Percentiles rank a stretch among this genome's conserved stretches.
Evolutionary conservation across 148 eudicot genomes (phyloP).

Genomic region (Rheum nobile): DNA sequence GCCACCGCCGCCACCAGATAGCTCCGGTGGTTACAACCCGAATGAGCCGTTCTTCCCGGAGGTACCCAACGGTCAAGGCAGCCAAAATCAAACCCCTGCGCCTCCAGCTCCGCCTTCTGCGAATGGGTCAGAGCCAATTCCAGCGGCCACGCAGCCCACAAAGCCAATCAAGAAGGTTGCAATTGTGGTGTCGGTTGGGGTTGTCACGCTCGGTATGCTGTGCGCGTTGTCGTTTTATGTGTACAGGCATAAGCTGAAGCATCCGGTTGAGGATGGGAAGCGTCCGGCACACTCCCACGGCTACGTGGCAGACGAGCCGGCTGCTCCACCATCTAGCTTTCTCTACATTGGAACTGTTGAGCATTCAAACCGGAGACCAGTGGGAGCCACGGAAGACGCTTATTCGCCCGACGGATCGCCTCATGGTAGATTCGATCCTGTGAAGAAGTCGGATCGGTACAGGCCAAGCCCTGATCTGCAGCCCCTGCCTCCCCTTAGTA

Average conservation of each 20-base stretch:
- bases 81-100: background rate
- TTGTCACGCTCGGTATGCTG: conserved; percentile 67
- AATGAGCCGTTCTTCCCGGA: conserved; percentile 91
- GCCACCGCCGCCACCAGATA: background rate
- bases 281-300: background rate
- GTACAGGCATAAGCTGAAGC: conserved; percentile 47
- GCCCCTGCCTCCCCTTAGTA: conserved; percentile 8
- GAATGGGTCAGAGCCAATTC: conserved; percentile 18
- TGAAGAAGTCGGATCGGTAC: conserved; percentile 4
- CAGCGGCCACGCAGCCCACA: conserved; percentile 34
- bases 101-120: conserved; percentile 9
- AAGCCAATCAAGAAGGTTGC: conserved; percentile 67
- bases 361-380: conserved; percentile 37
- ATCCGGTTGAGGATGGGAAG: conserved; percentile 19
- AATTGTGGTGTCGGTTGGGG: conserved; percentile 59
- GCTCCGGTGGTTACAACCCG: conserved; percentile 5
- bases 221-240: conserved; percentile 67
- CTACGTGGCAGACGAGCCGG: conserved; percentile 18
- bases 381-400: background rate
- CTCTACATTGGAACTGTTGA: conserved; percentile 82
- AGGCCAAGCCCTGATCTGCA: conserved; percentile 10
- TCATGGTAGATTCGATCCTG: background rate
- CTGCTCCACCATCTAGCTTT: conserved; percentile 45
- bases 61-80: conserved; percentile 31
- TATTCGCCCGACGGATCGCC: background rate